These are phyloP conservation scores for Penicillium ochrochloron DNA, from an alignment of 495 filamentous ascomycete species.

Conservation along the genomic window DNA sequence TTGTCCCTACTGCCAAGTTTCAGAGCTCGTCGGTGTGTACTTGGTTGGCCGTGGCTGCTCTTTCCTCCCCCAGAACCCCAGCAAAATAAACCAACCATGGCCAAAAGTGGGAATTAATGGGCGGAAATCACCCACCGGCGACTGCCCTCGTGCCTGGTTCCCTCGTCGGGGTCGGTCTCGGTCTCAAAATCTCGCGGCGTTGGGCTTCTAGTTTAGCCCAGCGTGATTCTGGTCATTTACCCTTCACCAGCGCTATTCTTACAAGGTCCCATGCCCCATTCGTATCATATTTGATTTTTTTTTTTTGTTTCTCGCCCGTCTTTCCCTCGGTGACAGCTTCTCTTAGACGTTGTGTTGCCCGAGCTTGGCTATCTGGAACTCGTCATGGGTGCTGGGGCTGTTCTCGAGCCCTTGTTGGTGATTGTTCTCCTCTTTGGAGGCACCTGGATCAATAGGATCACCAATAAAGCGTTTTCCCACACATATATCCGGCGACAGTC, in stretches of 20 bases:
- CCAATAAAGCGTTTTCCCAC: conserved; percentile 15
- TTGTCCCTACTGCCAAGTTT: not conserved
- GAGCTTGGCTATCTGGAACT: not conserved
- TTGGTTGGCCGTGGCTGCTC: not conserved
- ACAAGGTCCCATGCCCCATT: conserved; percentile 3
- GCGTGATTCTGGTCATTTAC: not conserved
- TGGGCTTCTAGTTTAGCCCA: not conserved
- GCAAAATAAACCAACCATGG: not conserved
- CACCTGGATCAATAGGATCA: conserved; percentile 60
- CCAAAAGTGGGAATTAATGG: not conserved
- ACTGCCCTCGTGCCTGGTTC: conserved; percentile 9
- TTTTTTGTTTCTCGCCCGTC: not conserved
- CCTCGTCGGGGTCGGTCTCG: not conserved
- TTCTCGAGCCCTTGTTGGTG: conserved; percentile 60
- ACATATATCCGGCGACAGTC: conserved; percentile 28
- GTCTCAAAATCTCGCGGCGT: not conserved
- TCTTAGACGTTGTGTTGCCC: not conserved
- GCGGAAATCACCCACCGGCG: not conserved
- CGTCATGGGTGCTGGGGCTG: conserved; percentile 55
- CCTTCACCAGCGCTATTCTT: conserved; percentile 2
- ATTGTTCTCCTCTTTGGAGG: conserved; percentile 61
- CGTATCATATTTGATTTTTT: not conserved
- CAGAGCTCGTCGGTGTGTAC: not conserved
- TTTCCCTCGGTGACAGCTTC: not conserved
- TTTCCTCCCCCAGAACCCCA: not conserved